Conservation (phyloP, 345 rosid species). For the Corchorus capsularis region DNA sequence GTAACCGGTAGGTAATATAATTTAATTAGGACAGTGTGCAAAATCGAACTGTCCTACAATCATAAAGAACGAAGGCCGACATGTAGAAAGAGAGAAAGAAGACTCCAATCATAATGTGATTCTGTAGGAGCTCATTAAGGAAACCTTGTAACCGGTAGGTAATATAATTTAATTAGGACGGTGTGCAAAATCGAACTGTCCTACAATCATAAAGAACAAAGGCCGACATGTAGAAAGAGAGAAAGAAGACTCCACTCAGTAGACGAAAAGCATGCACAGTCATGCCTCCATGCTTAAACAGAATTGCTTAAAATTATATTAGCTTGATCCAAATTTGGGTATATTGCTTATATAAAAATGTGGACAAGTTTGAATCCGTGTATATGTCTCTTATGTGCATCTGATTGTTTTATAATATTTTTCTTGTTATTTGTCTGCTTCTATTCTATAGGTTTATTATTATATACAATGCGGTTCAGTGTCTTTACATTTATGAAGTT, state of each 20-base stretch:
- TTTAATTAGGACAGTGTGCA: constrained; percentile 1
- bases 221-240: neutral
- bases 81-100: too few relatives aligned
- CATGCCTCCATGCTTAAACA: neutral
- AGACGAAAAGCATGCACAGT: neutral
- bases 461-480: neutral
- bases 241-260: neutral
- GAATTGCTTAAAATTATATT: neutral
- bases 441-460: neutral
- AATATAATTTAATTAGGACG: neutral
- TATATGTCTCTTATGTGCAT: neutral
- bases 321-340: neutral
- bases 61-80: neutral
- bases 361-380: neutral
- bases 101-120: neutral
- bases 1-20: neutral
- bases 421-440: too few relatives aligned
- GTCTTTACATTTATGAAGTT: neutral
- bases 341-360: neutral
- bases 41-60: neutral
- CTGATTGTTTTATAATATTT: neutral
- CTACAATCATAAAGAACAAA: neutral
- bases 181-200: neutral
- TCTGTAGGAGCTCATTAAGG: neutral
- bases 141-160: neutral